Conservation (phyloP, 2,329 filamentous ascomycete species). For the Aspergillus novofumigatus region DNA sequence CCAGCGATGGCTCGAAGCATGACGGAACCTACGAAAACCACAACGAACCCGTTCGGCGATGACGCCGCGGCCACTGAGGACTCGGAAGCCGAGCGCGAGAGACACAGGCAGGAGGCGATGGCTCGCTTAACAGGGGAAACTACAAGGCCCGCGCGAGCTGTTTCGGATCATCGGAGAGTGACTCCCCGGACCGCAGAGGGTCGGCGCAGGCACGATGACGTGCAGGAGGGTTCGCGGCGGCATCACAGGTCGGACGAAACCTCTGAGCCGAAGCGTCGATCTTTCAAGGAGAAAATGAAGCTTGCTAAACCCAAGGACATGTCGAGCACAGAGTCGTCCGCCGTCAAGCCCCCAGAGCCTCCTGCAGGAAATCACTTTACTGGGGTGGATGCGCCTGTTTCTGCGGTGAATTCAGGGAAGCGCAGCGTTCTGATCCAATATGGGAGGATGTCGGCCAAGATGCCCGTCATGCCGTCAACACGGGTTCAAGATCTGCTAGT, state of each 20-base stretch:
- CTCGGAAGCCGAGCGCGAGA: slow-evolving; percentile 16
- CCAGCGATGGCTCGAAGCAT: background rate
- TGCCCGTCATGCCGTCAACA: slow-evolving; percentile 72
- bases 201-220: background rate
- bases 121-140: slow-evolving; percentile 29
- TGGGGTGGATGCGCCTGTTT: slow-evolving; percentile 70
- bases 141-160: slow-evolving; percentile 1
- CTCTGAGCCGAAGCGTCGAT: slow-evolving; percentile 22
- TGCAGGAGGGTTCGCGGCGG: background rate
- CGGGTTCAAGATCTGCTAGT: slow-evolving; percentile 69
- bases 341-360: slow-evolving; percentile 7
- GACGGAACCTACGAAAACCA: background rate
- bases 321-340: background rate
- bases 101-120: slow-evolving; percentile 32
- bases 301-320: slow-evolving; percentile 16
- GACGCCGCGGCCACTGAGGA: slow-evolving; percentile 6
- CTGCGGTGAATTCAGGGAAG: slow-evolving; percentile 75
- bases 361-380: slow-evolving; percentile 35
- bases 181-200: slow-evolving; percentile 1
- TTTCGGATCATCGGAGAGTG: slow-evolving; percentile 8
- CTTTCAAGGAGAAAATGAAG: slow-evolving; percentile 29
- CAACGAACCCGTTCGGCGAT: background rate
- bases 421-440: slow-evolving; percentile 70
- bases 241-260: slow-evolving; percentile 3
- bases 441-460: slow-evolving; percentile 61